Conservation (phyloP, 2,329 filamentous ascomycete genomes). For the Talaromyces sp. region DNA sequence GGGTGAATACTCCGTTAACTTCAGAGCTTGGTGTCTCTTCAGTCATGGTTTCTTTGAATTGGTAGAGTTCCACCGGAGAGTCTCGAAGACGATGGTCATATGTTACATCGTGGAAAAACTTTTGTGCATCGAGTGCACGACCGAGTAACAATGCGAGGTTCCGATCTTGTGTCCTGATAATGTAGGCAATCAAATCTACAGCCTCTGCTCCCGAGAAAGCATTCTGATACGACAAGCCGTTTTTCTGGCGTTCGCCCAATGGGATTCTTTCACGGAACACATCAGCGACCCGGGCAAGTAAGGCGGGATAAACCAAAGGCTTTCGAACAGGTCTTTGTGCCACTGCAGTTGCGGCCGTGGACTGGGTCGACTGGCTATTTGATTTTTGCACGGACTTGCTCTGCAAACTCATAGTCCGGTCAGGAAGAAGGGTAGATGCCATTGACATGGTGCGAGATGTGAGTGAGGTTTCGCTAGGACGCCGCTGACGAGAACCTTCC, state of each 20-base stretch:
- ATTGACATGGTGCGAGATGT: constrained; percentile 76
- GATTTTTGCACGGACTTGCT: constrained; percentile 47
- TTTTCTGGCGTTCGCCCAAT: constrained; percentile 85
- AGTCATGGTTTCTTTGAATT: constrained; percentile 88
- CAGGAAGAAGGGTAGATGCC: constrained; percentile 64
- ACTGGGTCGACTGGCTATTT: constrained; percentile 49
- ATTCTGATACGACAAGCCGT: constrained; percentile 94
- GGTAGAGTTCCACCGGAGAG: constrained; percentile 90
- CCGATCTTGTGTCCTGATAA: constrained; percentile 93
- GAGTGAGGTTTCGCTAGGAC: constrained; percentile 39
- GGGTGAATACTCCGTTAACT: constrained; percentile 93
- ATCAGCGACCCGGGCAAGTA: constrained; percentile 88
- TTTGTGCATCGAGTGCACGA: constrained; percentile 89
- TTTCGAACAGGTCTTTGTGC: constrained; percentile 60
- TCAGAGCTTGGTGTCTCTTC: constrained; percentile 64
- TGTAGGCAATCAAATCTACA: constrained; percentile 90
- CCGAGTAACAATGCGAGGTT: constrained; percentile 89
- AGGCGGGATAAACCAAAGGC: constrained; percentile 86
- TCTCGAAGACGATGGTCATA: constrained; percentile 95
- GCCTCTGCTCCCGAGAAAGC: constrained; percentile 94
- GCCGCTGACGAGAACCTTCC: constrained; percentile 27
- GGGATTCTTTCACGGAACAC: constrained; percentile 87
- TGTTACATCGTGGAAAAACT: constrained; percentile 98
- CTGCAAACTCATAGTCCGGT: constrained; percentile 55
- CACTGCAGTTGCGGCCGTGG: constrained; percentile 53